Conservation (phyloP, 108 stramenopile genomes). For the Cyclostephanos tholiformis region DNA sequence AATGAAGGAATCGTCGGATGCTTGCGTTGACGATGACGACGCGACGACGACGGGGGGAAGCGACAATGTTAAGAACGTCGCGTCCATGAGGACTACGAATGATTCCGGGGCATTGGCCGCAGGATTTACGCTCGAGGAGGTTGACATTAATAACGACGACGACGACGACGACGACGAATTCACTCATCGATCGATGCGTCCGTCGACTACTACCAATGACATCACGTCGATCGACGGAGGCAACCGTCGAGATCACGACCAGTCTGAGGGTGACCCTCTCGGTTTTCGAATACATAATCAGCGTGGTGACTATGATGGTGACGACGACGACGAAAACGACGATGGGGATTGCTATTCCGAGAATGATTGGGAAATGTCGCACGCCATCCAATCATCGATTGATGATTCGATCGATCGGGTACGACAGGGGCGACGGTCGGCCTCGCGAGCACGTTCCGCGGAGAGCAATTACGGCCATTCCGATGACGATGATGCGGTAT, state of each 20-base stretch:
- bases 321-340: slow-evolving; percentile 29
- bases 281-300: slow-evolving; percentile 2
- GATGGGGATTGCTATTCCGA: slow-evolving; percentile 12
- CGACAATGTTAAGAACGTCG: background rate
- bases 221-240: slow-evolving; percentile 12
- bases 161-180: slow-evolving; percentile 10
- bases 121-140: slow-evolving; percentile 58
- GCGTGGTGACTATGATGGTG: background rate
- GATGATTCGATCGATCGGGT: slow-evolving; percentile 41
- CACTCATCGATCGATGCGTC: background rate
- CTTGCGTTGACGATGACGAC: slow-evolving; percentile 15
- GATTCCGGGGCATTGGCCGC: slow-evolving; percentile 57
- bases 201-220: slow-evolving; percentile 17
- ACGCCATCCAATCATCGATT: slow-evolving; percentile 43
- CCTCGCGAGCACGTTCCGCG: background rate
- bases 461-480: slow-evolving; percentile 15
- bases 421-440: slow-evolving; percentile 1
- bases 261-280: background rate
- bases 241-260: background rate
- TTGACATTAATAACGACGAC: slow-evolving; percentile 25
- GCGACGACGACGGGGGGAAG: background rate
- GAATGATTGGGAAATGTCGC: slow-evolving; percentile 53
- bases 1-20: slow-evolving; percentile 9
- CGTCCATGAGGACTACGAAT: background rate
- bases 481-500: slow-evolving; percentile 6